A percentile compares a stretch with the other conserved stretches of the same genome.
These are phyloP conservation scores for Blastobotrys muscicola DNA, from an alignment of 805 yeast species.

Conservation along the genomic window DNA sequence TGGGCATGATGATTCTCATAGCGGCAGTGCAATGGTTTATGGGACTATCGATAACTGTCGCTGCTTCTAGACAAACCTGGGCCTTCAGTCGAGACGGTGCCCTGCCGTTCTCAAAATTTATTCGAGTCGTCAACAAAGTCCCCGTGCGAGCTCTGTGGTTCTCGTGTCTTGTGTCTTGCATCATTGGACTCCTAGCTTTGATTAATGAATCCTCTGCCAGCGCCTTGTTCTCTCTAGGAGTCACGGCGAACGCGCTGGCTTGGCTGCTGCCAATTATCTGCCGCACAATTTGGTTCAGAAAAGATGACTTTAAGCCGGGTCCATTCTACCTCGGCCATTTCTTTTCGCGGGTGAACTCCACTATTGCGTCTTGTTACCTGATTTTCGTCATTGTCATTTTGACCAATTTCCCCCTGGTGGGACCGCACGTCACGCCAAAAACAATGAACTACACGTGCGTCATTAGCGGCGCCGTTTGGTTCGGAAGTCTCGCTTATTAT, in stretches of 20 bases:
- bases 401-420: constrained; percentile 48
- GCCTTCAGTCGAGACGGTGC: constrained; percentile 74
- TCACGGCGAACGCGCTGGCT: constrained; percentile 53
- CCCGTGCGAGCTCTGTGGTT: constrained; percentile 60
- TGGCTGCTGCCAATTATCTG: constrained; percentile 55
- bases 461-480: constrained; percentile 54
- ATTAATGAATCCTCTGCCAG: constrained; percentile 52
- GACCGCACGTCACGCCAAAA: constrained; percentile 25
- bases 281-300: constrained; percentile 39
- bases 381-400: constrained; percentile 41
- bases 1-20: constrained; percentile 51
- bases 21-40: constrained; percentile 53
- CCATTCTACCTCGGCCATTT: constrained; percentile 51
- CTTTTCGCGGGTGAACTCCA: constrained; percentile 36
- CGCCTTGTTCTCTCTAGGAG: constrained; percentile 55
- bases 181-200: constrained; percentile 49
- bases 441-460: constrained; percentile 65
- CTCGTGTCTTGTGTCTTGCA: constrained; percentile 30
- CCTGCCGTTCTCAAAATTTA: constrained; percentile 47
- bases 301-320: constrained; percentile 49
- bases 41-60: constrained; percentile 55
- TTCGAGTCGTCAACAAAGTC: constrained; percentile 52
- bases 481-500: constrained; percentile 44
- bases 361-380: constrained; percentile 42
- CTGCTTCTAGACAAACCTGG: constrained; percentile 63